Conservation (phyloP, 805 yeast genomes). For the Nakazawaea pomicola region DNA sequence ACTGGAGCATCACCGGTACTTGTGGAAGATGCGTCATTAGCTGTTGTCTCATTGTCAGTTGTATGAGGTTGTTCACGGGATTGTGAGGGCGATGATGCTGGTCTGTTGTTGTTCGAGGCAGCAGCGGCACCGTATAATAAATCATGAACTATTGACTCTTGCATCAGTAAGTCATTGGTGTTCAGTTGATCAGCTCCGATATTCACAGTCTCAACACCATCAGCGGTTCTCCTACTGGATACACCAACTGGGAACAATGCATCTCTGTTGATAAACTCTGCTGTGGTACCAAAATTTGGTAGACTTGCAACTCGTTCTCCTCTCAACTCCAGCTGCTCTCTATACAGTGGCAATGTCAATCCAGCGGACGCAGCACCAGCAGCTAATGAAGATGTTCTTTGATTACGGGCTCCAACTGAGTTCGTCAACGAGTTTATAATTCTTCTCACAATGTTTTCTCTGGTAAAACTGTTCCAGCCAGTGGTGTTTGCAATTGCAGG, state of each 20-base stretch:
- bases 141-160: conserved; percentile 8
- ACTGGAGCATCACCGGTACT: too few relatives aligned
- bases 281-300: too few relatives aligned
- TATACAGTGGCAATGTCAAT: neutral
- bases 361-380: neutral
- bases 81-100: too few relatives aligned
- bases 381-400: neutral
- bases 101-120: too few relatives aligned
- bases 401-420: neutral
- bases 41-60: too few relatives aligned
- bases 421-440: conserved; percentile 11
- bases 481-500: neutral
- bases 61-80: neutral
- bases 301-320: neutral
- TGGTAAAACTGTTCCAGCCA: conserved; percentile 1
- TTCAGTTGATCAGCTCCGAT: neutral
- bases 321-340: neutral
- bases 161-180: conserved; percentile 3
- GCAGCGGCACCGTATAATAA: conserved; percentile 9
- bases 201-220: conserved; percentile 36
- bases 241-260: conserved; percentile 42
- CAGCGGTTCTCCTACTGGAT: conserved; percentile 39
- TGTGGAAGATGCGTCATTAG: too few relatives aligned
- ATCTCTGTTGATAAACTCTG: conserved; percentile 11
- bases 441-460: conserved; percentile 11